phyloP scores from a whole-genome alignment of 176 grass and related monocot species.

The Carex littledalei region DNA sequence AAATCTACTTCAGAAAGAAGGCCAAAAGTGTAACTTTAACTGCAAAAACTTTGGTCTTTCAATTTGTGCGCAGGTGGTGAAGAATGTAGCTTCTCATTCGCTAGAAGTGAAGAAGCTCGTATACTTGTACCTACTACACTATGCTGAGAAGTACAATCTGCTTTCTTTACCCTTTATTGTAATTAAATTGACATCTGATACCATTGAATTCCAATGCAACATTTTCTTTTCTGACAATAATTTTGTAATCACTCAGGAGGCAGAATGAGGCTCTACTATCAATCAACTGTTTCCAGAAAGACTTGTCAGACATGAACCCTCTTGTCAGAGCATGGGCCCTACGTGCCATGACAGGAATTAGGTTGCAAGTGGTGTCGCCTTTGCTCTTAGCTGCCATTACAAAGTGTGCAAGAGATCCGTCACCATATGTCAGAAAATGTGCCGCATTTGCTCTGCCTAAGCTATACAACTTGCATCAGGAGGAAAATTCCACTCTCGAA shows the following conservation, averaged over 20 bases:
- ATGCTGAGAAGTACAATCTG: conserved; percentile 69
- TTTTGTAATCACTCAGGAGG: conserved; percentile 38
- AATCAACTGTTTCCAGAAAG: conserved; percentile 96
- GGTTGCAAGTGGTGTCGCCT: conserved; percentile 71
- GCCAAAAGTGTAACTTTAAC: not conserved
- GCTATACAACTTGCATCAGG: conserved; percentile 66
- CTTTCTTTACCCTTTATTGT: not conserved
- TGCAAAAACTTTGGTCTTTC: not conserved
- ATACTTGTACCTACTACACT: conserved; percentile 93
- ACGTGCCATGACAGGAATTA: conserved; percentile 86
- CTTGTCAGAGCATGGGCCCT: conserved; percentile 91
- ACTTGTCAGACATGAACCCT: conserved; percentile 87
- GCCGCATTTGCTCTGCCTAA: conserved; percentile 77
- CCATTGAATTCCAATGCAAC: conserved; percentile 2
- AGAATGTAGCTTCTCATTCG: conserved; percentile 80
- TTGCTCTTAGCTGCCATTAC: conserved; percentile 63
- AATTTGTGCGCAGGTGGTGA: conserved; percentile 50
- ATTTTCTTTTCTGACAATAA: not conserved
- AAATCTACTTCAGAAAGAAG: not conserved
- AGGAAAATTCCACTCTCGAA: conserved; percentile 48
- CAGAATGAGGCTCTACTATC: conserved; percentile 95
- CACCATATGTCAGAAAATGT: conserved; percentile 88
- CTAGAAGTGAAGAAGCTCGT: conserved; percentile 98
- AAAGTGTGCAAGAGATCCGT: conserved; percentile 81
- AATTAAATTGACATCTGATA: conserved; percentile 2